Evolutionary conservation across 176 grass and related monocot genomes (phyloP).

Genomic region (Zea mays): Zm-B73-REFERENCE-NAM-5.0 NC_050097.1:133707001-133707500

Average conservation of each 20-base stretch:
- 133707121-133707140: conserved; percentile 43
- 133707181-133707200: conserved; percentile 85
- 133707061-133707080: conserved; percentile 67
- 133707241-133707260: too few relatives aligned
- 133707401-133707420: background rate
- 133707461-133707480: background rate
- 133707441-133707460: conserved; percentile 1
- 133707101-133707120: conserved; percentile 46
- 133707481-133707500: background rate
- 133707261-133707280: too few relatives aligned
- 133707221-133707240: conserved; percentile 74
- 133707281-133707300: too few relatives aligned
- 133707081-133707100: conserved; percentile 76
- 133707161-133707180: conserved; percentile 72
- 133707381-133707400: conserved; percentile 37
- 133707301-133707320: too few relatives aligned
- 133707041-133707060: too few relatives aligned
- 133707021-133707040: too few relatives aligned
- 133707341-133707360: too few relatives aligned
- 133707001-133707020: too few relatives aligned
- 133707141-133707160: conserved; percentile 55
- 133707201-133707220: conserved; percentile 75
- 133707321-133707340: too few relatives aligned
- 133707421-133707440: conserved; percentile 14
- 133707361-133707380: conserved; percentile 41